Base-by-base conservation (phyloP, 495 filamentous ascomycete species). In the Aspergillus affinis region DNA sequence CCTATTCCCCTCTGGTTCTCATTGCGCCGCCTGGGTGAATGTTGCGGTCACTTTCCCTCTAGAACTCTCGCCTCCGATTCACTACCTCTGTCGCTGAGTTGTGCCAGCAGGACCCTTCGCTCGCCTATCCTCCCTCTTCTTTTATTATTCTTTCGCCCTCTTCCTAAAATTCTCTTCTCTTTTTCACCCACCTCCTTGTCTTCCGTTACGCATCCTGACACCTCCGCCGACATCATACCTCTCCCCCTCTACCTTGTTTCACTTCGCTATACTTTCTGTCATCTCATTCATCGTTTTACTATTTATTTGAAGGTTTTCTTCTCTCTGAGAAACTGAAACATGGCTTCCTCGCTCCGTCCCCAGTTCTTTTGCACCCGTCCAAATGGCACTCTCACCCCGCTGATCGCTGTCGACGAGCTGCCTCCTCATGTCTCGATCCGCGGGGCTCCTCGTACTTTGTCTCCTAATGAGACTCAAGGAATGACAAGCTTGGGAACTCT, bases 321-420 rank as follows among this genome's bases (percentile, higher is more conserved):
- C 12, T 10, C 53, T 44, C 30, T 21, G 9, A 54, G 13, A 17
- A 54, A 15, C n/a, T 30, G n/a, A 51, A 65, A 10, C 45, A 72
- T 71, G 61, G 59, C 71, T 55, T 65, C 66, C 26, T 61, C 65
- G 10, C 62, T 69, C 32, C 69, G 69, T 53, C 77, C 78, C 54
- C 63, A 65, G 18, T 87, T 83, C 69, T 87, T 83, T 66, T 80
- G 81, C 55, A 70, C 80, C 41, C 82, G 87, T 32, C 78, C 80
- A 17, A 77, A 85, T 60, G 86, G 86, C 51, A 71, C 66, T 17
- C 72, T 82, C 56, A 87, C 86, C 13, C 84, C 86, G 0, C 76
- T 92, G 12, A 72, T 91, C 41, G 83, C 86, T 0, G 78, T 84
- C 0, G 89, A 91, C 63, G 82, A 89, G 71, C 70, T 90, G 5